A percentile compares a stretch with the other conserved stretches of the same genome.
Evolutionary conservation across 768 basidiomycete species (phyloP).

Genomic region (Strobilomyces dryophilus): DNA sequence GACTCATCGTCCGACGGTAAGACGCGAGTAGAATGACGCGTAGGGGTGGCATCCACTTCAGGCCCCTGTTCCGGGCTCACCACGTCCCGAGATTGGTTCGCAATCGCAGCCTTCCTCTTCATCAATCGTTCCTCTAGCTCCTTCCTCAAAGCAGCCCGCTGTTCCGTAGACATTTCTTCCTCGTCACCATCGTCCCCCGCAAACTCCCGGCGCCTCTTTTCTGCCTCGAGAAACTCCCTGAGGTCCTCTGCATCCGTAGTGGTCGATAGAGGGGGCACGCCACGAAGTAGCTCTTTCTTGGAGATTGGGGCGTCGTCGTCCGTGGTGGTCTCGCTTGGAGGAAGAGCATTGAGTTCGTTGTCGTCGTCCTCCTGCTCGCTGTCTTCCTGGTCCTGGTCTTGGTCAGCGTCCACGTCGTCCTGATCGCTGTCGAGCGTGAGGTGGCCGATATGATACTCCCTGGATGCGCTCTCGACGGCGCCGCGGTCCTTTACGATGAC

Average conservation of each 20-base stretch:
- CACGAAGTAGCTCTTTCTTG: constrained; percentile 31
- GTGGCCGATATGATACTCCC: constrained; percentile 48
- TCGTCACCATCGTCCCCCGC: constrained; percentile 27
- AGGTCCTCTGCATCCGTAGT: constrained; percentile 60
- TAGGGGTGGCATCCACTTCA: constrained; percentile 18
- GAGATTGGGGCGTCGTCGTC: constrained; percentile 28
- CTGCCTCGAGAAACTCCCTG: constrained; percentile 62
- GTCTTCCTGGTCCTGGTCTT: constrained; percentile 44
- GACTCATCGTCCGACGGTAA: constrained; percentile 30
- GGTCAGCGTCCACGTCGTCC: constrained; percentile 35
- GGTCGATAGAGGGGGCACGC: constrained; percentile 42
- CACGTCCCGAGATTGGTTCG: constrained; percentile 5
- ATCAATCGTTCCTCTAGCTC: constrained; percentile 12
- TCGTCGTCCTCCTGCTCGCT: constrained; percentile 47
- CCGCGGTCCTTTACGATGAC: constrained; percentile 69
- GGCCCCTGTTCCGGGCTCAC: neutral
- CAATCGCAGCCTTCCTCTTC: constrained; percentile 7
- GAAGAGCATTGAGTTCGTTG: constrained; percentile 58
- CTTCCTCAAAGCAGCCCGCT: constrained; percentile 11
- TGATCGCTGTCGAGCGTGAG: constrained; percentile 42
- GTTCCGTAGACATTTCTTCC: constrained; percentile 22
- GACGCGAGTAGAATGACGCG: constrained; percentile 4
- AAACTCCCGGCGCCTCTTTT: constrained; percentile 46
- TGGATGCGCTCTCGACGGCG: constrained; percentile 43
- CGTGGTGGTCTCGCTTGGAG: constrained; percentile 25